Conservation (phyloP, 179 eudicot species). For the Sideroxylon spinosum region DNA sequence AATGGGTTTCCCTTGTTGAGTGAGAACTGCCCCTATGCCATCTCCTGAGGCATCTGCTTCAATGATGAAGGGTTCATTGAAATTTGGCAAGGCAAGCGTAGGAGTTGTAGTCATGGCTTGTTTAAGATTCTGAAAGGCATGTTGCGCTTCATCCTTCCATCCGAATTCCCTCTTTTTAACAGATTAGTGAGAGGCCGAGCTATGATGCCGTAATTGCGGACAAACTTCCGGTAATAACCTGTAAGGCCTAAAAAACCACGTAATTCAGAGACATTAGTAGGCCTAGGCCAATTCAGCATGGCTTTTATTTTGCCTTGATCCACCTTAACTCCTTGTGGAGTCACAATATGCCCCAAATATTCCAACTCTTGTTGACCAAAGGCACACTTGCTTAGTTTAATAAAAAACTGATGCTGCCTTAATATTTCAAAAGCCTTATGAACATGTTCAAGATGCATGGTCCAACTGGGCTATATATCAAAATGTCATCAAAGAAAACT, state of each 20-base stretch:
- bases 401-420: too few species aligned
- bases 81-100: background rate
- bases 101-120: background rate
- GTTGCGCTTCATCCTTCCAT: background rate
- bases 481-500: too few species aligned
- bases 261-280: background rate
- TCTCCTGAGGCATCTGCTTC: background rate
- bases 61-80: background rate
- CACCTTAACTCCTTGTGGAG: background rate
- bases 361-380: too few species aligned
- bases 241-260: constrained; percentile 4
- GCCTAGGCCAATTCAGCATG: background rate
- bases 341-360: too few species aligned
- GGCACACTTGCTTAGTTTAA: too few species aligned
- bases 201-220: background rate
- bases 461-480: too few species aligned
- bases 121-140: background rate
- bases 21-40: background rate
- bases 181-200: background rate
- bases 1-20: background rate
- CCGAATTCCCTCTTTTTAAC: background rate
- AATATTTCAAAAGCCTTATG: too few species aligned
- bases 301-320: background rate
- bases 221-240: constrained; percentile 2
- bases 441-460: too few species aligned